Evolutionary conservation across 495 filamentous ascomycete species (phyloP).

Genomic region (Friedmanniomyces simplex): DNA sequence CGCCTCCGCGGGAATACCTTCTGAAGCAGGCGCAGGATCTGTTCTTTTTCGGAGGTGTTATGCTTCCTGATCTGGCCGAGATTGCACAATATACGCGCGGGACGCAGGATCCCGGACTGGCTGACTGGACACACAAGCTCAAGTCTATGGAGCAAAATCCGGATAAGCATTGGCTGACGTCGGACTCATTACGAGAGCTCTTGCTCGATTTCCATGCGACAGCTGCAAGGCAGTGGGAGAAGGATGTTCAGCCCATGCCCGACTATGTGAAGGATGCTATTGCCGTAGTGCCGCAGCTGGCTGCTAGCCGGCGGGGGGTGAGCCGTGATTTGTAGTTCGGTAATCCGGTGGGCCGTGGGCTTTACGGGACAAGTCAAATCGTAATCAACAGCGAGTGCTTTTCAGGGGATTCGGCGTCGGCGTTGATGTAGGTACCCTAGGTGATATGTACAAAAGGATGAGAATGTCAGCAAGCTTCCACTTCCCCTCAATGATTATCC

Average conservation of each 20-base stretch:
- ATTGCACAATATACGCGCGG: not conserved
- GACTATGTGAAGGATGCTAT: not conserved
- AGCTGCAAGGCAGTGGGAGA: not conserved
- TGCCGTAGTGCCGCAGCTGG: not conserved
- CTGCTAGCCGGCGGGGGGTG: not conserved
- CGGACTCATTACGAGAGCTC: too few relatives aligned
- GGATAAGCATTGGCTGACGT: not conserved
- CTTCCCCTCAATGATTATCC: slow-evolving; percentile 40
- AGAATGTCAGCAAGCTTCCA: not conserved
- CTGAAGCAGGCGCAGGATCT: too few relatives aligned
- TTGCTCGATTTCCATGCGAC: not conserved
- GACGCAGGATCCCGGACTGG: not conserved
- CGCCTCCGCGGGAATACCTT: too few relatives aligned
- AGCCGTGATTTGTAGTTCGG: too few relatives aligned
- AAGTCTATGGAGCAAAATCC: not conserved
- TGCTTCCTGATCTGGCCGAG: too few relatives aligned
- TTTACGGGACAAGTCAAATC: too few relatives aligned
- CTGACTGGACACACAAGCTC: not conserved
- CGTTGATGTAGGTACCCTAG: too few relatives aligned
- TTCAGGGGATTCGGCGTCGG: too few relatives aligned
- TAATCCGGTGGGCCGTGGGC: too few relatives aligned
- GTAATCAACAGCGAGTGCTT: too few relatives aligned
- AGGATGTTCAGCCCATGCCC: not conserved
- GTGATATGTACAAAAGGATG: too few relatives aligned
- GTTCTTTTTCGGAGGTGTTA: too few relatives aligned